Percentiles rank a stretch among this genome's conserved stretches.
phyloP scores from a whole-genome alignment of 768 basidiomycete species.

The Leucogyrophana mollusca region DNA sequence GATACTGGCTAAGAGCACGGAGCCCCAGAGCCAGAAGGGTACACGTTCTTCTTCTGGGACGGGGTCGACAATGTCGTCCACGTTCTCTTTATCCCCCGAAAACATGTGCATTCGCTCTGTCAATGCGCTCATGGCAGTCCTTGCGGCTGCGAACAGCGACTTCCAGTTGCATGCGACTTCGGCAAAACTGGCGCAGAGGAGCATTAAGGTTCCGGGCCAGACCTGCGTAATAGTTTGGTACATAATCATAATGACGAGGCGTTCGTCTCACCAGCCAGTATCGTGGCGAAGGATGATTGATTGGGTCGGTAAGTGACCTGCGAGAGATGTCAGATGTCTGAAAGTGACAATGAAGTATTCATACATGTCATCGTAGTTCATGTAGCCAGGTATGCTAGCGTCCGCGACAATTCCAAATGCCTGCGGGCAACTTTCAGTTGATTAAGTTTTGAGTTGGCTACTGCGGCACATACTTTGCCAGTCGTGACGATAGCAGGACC shows the following conservation, averaged over 20 bases:
- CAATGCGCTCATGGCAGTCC: constrained; percentile 4
- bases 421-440: constrained; percentile 1
- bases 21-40: constrained; percentile 53
- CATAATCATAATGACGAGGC: too few relatives aligned
- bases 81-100: constrained; percentile 14
- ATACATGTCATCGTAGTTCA: constrained; percentile 21
- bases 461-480: constrained; percentile 26
- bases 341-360: not conserved
- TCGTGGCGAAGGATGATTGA: constrained; percentile 47
- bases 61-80: constrained; percentile 47
- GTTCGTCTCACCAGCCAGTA: constrained; percentile 44
- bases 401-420: constrained; percentile 15
- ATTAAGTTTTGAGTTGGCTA: too few relatives aligned
- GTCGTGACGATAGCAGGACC: constrained; percentile 52
- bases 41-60: constrained; percentile 55
- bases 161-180: constrained; percentile 23
- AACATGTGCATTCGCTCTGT: not conserved
- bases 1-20: constrained; percentile 45
- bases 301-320: constrained; percentile 43
- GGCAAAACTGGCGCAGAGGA: constrained; percentile 46
- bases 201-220: constrained; percentile 39
- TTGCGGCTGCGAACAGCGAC: constrained; percentile 13
- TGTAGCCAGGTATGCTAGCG: constrained; percentile 15
- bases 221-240: constrained; percentile 1
- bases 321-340: not conserved